Evolutionary conservation across 2,329 filamentous ascomycete species (phyloP).

Genomic region (Neonectria coccinea): DNA sequence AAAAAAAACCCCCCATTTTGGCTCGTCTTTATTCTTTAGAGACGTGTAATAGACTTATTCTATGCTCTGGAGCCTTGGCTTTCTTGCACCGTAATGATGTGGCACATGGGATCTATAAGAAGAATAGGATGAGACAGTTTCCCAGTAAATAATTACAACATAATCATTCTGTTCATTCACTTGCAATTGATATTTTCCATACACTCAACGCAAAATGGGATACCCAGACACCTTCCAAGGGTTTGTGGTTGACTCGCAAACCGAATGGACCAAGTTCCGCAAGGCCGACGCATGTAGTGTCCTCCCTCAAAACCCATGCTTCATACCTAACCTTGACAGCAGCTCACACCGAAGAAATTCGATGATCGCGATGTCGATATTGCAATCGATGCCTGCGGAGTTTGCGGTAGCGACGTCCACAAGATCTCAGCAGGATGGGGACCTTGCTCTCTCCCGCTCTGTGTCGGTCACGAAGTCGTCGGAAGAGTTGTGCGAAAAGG

Average conservation of each 20-base stretch:
- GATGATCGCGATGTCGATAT: conserved; percentile 67
- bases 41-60: background rate
- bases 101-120: background rate
- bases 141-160: background rate
- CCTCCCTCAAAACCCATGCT: background rate
- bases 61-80: background rate
- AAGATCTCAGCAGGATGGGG: conserved; percentile 70
- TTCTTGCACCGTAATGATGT: background rate
- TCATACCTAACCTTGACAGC: background rate
- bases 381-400: conserved; percentile 76
- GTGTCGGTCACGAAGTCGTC: conserved; percentile 70
- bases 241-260: conserved; percentile 57
- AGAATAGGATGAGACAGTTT: background rate
- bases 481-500: conserved; percentile 65
- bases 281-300: conserved; percentile 37
- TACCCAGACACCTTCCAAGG: conserved; percentile 59
- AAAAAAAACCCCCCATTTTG: background rate
- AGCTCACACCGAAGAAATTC: conserved; percentile 54
- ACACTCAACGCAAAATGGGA: conserved; percentile 49
- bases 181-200: background rate
- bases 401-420: conserved; percentile 72
- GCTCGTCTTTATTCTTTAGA: background rate
- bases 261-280: conserved; percentile 57
- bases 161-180: background rate
- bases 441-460: conserved; percentile 58